Base-by-base conservation (phyloP, 2,329 filamentous ascomycete genomes). In the Fonsecaea nubica region DNA sequence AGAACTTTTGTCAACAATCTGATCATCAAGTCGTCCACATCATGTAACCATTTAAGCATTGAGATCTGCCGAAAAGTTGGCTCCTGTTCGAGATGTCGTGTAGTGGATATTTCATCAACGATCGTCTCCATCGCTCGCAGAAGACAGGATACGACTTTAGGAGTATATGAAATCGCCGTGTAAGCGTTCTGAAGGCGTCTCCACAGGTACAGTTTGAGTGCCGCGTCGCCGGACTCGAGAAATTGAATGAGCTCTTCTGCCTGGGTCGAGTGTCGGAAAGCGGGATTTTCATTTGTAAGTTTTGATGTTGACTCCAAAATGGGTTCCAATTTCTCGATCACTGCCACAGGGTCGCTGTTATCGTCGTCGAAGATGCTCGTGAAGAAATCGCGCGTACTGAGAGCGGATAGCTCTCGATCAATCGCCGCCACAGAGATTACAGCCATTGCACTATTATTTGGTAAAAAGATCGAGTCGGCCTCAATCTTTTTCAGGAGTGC, bases 321-420 rank as follows among this genome's bases (percentile, higher is more conserved):
- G 3, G 95, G 95, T 74, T 99, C 95, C 40, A 99, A 81, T 33
- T 89, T 95, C 74, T 97, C 93, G 65, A 99, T 97, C 21, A 97
- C 87, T 4, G 89, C 86, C 12, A 94, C 86, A 0, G 94, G 92
- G 72, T 97, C 90, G 55, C 90, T 88, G 65, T 89, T 86, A 64
- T 95, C 90, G 42, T 93, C 89, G 66, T 92, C 90, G 76, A 98
- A 98, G 0, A 99, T 86, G 42, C 89, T 92, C 58, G 93, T 84
- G 78, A 99, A 98, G 77, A 98, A 98, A 75, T 97, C 94, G 87
- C 96, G 95, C 0, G 94, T 98, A 13, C 92, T 97, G 38, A 98
- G 84, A 73, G 93, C 93, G 12, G 92, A 94, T 32, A 97, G 90
- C 76, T 99, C 94, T 62, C 92, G 89, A 69, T 98, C 93, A 7